Percentiles rank a stretch among this genome's conserved stretches.
phyloP scores from a whole-genome alignment of 2,329 filamentous ascomycete species.

The Colletotrichum sp. region DNA sequence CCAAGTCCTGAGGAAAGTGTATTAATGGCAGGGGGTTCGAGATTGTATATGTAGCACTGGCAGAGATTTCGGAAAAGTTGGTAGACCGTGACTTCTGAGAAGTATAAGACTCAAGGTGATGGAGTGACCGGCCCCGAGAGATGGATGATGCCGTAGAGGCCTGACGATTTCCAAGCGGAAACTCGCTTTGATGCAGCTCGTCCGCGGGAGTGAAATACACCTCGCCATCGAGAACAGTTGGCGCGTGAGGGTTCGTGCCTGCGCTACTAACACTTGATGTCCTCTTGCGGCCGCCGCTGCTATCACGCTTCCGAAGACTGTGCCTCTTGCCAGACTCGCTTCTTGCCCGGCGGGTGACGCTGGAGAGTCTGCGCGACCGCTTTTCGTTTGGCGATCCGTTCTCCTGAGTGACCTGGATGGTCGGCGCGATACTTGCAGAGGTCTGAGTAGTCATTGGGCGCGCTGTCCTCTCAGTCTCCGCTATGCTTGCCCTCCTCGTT shows the following conservation, averaged over 20 bases:
- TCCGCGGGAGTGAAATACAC: conserved; percentile 53
- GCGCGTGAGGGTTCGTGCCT: conserved; percentile 39
- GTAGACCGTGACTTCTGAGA: conserved; percentile 44
- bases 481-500: conserved; percentile 43
- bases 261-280: conserved; percentile 40
- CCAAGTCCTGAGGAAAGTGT: conserved; percentile 59
- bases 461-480: conserved; percentile 39
- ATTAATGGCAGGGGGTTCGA: conserved; percentile 55
- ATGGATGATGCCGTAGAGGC: conserved; percentile 45
- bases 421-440: conserved; percentile 57
- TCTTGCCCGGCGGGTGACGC: conserved; percentile 39
- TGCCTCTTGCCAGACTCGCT: conserved; percentile 54
- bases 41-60: conserved; percentile 47
- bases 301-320: conserved; percentile 58
- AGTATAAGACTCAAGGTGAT: conserved; percentile 50
- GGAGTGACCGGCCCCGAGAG: conserved; percentile 45
- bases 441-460: conserved; percentile 49
- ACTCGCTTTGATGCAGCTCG: conserved; percentile 46
- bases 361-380: conserved; percentile 36
- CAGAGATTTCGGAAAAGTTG: conserved; percentile 42
- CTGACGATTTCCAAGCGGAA: conserved; percentile 45
- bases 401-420: conserved; percentile 79
- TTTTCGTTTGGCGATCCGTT: conserved; percentile 47
- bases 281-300: conserved; percentile 52
- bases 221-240: conserved; percentile 55